Base-by-base conservation (phyloP, 805 yeast species). In the Candida berthetii region DNA sequence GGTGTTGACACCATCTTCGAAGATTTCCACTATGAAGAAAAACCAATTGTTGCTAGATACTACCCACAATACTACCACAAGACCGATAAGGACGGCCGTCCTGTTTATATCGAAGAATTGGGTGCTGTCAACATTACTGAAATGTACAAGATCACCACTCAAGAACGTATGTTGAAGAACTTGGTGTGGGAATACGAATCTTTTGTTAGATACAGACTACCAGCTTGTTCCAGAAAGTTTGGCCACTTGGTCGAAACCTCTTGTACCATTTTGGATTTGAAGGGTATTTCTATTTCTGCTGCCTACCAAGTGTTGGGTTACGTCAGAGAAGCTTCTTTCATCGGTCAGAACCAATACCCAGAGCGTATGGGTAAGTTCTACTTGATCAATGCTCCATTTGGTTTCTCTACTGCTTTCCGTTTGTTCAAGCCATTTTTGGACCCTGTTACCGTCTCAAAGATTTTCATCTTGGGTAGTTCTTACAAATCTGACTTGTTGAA, bases 331-430 rank as follows among this genome's bases (percentile, higher is more conserved):
- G 96, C 99, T 9, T 86, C 96, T 13, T 70, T 76, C 56, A 87
- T 93, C 55, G 96, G 98, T 45, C 99, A 93, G 72, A 87, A 93
- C 69, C 91, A 86, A 68, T 93, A 93, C 63, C 99, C 99, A 14
- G 99, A 93, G 73, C 85, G 98, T 66, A 93, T 93, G 99, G 99
- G 99, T 59, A 89, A 86, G 65, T 93, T 91, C 62, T 91, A 89
- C 68, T 70, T 90, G 55, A 87, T 93, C 66, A 93, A 93, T 60
- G 96, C 98, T 1, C 99, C 99, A 49, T 93, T 89, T 60, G 99
- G 99, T 2, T 93, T 93, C 68, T 80, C 96, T 31, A 82, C 97
- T 33, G 97, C 95, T 33, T 93, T 91, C 76, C 78, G 80, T 62
- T 60, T 90, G 42, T 86, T 93, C 71, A 89, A 89, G 69, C 91